A percentile compares a stretch with the other conserved stretches of the same genome.
Conservation (phyloP, 73 alveolate genomes). For the Paramecium bursaria region DNA sequence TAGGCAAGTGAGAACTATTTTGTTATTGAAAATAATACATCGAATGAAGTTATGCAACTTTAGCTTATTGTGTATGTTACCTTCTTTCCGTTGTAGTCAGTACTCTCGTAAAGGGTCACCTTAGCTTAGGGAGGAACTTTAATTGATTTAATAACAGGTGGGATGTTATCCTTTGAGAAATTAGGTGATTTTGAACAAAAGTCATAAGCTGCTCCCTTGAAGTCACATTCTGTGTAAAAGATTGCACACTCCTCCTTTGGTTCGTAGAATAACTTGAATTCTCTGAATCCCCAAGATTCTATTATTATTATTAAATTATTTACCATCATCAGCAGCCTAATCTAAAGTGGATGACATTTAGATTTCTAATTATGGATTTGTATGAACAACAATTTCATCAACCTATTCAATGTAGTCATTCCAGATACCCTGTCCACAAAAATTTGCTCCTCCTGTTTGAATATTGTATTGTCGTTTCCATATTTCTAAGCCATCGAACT, state of each 20-base stretch:
- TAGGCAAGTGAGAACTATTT: background rate
- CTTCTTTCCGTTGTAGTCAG: conserved; percentile 37
- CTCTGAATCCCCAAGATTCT: conserved; percentile 66
- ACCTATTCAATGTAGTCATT: background rate
- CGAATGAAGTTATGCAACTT: conserved; percentile 2
- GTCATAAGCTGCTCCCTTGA: background rate
- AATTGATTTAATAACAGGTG: conserved; percentile 27
- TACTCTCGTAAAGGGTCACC: conserved; percentile 34
- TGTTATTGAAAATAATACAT: background rate
- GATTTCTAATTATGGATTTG: background rate
- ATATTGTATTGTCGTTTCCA: conserved; percentile 20
- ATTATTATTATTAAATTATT: background rate
- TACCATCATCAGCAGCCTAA: conserved; percentile 46
- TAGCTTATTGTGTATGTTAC: background rate
- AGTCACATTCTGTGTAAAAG: conserved; percentile 34
- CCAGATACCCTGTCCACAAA: conserved; percentile 48
- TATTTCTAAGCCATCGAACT: conserved; percentile 27
- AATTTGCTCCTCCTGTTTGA: conserved; percentile 36
- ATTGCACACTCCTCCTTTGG: conserved; percentile 42
- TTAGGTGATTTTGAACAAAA: conserved; percentile 41
- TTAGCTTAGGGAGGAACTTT: conserved; percentile 46
- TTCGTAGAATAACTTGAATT: conserved; percentile 43
- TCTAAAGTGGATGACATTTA: conserved; percentile 12
- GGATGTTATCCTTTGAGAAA: conserved; percentile 28
- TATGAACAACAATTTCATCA: conserved; percentile 26